These are phyloP conservation scores for Heritiera fomes DNA, from an alignment of 345 rosid genomes.

Conservation along the genomic window DNA sequence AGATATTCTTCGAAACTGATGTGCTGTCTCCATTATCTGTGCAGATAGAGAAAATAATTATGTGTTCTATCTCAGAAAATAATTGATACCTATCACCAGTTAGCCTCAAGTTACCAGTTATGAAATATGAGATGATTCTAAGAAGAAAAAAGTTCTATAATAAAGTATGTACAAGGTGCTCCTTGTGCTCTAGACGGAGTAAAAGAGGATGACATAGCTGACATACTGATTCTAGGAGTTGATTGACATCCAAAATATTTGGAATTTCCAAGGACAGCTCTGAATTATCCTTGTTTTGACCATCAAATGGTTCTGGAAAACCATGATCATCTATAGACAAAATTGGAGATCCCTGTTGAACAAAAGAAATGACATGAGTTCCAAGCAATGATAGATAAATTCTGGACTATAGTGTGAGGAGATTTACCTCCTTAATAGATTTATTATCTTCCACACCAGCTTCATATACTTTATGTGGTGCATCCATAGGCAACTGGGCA, in stretches of 20 bases:
- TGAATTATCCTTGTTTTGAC: conserved; percentile 34
- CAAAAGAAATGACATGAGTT: conserved; percentile 21
- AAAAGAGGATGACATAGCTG: conserved; percentile 14
- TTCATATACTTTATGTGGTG: conserved; percentile 41
- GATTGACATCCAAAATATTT: conserved; percentile 62
- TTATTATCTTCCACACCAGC: conserved; percentile 35
- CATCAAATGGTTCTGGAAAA: conserved; percentile 50
- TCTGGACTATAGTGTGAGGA: conserved; percentile 7
- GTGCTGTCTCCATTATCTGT: conserved; percentile 72
- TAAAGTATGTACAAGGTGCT: conserved; percentile 8
- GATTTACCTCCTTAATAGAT: conserved; percentile 44
- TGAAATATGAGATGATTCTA: conserved; percentile 7
- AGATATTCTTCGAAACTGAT: conserved; percentile 78
- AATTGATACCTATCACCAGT: neutral
- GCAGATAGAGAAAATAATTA: conserved; percentile 16
- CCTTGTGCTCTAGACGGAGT: neutral
- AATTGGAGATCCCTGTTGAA: conserved; percentile 37
- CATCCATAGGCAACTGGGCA: conserved; percentile 52
- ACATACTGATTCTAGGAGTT: conserved; percentile 82
- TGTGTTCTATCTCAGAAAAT: neutral
- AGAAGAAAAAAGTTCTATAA: neutral
- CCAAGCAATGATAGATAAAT: conserved; percentile 20
- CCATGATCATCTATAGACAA: conserved; percentile 57
- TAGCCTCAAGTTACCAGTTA: neutral
- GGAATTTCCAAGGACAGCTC: conserved; percentile 38